phyloP scores from a whole-genome alignment of 2,329 filamentous ascomycete genomes.

The Curvularia spicifera region DNA sequence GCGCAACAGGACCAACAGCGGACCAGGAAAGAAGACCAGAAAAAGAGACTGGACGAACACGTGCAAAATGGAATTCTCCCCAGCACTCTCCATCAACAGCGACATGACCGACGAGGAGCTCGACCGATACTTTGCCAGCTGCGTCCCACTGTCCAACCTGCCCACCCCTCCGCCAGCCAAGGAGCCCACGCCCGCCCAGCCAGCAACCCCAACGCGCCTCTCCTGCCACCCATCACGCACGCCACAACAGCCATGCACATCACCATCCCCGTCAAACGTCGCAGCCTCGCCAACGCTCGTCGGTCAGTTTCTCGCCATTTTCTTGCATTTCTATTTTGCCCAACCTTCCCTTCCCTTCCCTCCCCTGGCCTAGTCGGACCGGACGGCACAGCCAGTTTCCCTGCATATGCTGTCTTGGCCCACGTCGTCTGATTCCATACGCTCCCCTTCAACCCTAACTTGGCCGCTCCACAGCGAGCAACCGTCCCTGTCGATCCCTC shows the following conservation, averaged over 20 bases:
- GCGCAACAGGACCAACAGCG: background rate
- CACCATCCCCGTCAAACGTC: slow-evolving; percentile 8
- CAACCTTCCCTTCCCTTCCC: slow-evolving; percentile 22
- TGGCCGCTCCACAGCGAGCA: slow-evolving; percentile 15
- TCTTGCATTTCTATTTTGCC: slow-evolving; percentile 18
- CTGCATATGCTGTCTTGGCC: slow-evolving; percentile 24
- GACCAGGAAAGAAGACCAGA: background rate
- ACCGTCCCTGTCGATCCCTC: slow-evolving; percentile 32
- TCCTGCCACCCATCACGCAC: background rate
- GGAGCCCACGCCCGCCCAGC: slow-evolving; percentile 25
- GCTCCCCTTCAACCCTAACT: slow-evolving; percentile 12
- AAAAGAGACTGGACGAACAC: background rate
- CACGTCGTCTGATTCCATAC: slow-evolving; percentile 22
- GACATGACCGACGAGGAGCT: slow-evolving; percentile 49
- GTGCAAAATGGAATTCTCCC: slow-evolving; percentile 34
- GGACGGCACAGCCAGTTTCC: slow-evolving; percentile 25
- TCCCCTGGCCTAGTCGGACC: slow-evolving; percentile 23
- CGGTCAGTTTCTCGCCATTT: slow-evolving; percentile 31
- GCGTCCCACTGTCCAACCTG: slow-evolving; percentile 49
- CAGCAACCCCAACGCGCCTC: slow-evolving; percentile 10
- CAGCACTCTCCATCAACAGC: slow-evolving; percentile 35
- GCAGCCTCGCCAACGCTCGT: slow-evolving; percentile 31
- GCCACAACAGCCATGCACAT: background rate
- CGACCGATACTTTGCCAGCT: slow-evolving; percentile 50
- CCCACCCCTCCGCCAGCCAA: slow-evolving; percentile 50